phyloP scores from a whole-genome alignment of 2,329 filamentous ascomycete genomes.

The Clonostachys rhizophaga region DNA sequence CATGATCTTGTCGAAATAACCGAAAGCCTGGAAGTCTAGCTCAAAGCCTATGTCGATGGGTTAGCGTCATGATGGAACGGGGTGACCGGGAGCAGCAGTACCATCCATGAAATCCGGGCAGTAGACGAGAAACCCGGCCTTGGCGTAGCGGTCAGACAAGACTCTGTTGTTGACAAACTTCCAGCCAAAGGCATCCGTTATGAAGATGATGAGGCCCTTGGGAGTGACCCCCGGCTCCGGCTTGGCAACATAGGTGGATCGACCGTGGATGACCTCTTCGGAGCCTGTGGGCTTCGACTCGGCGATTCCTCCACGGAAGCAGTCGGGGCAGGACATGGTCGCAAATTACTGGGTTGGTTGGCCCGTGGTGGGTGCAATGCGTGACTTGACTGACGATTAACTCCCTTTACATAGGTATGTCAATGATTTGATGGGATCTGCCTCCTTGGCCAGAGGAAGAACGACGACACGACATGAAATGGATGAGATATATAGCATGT shows the following conservation, averaged over 20 bases:
- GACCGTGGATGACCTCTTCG: slow-evolving; percentile 12
- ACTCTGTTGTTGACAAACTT: slow-evolving; percentile 43
- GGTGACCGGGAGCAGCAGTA: background rate
- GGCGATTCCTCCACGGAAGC: slow-evolving; percentile 2
- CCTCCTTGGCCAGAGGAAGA: no score
- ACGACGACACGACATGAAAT: no score
- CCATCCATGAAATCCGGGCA: slow-evolving; percentile 46
- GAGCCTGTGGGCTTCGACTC: slow-evolving; percentile 7
- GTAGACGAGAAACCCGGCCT: slow-evolving; percentile 37
- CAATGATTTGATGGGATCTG: no score
- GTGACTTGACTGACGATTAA: no score
- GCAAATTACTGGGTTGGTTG: no score
- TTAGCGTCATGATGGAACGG: no score
- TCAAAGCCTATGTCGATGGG: no score
- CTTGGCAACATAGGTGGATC: slow-evolving; percentile 14
- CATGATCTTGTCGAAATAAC: slow-evolving; percentile 1
- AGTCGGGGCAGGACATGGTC: slow-evolving; percentile 2
- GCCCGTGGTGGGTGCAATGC: no score
- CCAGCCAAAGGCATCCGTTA: slow-evolving; percentile 50
- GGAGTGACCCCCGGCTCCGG: slow-evolving; percentile 9
- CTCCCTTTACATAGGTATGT: no score
- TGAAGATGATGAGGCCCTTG: slow-evolving; percentile 42
- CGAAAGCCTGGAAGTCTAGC: background rate
- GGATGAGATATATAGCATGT: no score
- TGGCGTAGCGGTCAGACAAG: slow-evolving; percentile 45